Percentiles rank a stretch among this genome's conserved stretches.
These are phyloP conservation scores for Staphylotrichum longicolle DNA, from an alignment of 495 filamentous ascomycete species.

Conservation along the genomic window DNA sequence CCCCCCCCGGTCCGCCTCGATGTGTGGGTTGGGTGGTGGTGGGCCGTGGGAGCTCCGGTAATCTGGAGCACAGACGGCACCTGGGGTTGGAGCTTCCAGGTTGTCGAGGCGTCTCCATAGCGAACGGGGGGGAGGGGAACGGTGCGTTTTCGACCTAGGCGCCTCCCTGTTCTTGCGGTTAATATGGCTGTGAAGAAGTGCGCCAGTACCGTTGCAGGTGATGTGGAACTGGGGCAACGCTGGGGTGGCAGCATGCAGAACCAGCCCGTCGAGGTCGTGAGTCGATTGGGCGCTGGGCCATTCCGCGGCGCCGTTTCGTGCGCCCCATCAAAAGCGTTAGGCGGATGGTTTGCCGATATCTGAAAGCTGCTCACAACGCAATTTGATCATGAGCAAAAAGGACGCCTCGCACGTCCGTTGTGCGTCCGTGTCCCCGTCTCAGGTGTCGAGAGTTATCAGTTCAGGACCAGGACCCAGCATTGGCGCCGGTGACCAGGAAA, in stretches of 20 bases:
- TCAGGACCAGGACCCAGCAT: constrained; percentile 12
- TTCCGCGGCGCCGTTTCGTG: constrained; percentile 19
- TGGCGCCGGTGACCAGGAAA: constrained; percentile 20
- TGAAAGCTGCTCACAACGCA: constrained; percentile 28
- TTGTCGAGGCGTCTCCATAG: constrained; percentile 17
- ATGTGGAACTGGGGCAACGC: constrained; percentile 11
- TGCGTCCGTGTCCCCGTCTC: constrained; percentile 23
- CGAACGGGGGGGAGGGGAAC: constrained; percentile 13
- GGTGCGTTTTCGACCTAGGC: constrained; percentile 27
- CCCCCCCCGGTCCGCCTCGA: constrained; percentile 29
- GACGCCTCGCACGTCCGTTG: constrained; percentile 16
- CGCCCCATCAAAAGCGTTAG: constrained; percentile 4
- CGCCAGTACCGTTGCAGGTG: constrained; percentile 27
- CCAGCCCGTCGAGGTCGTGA: not conserved
- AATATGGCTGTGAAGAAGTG: constrained; percentile 27
- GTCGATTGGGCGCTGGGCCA: constrained; percentile 20
- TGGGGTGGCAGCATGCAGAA: constrained; percentile 19
- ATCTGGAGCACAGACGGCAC: constrained; percentile 13
- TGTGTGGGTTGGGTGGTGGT: not conserved
- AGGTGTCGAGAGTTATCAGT: constrained; percentile 15
- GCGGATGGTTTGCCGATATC: too few species aligned
- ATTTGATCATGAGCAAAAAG: constrained; percentile 29
- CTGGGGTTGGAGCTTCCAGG: not conserved
- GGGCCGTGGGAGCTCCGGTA: not conserved
- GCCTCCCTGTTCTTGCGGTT: constrained; percentile 27